These are phyloP conservation scores for Candida parachauliodes DNA, from an alignment of 805 yeast species.

Conservation along the genomic window DNA sequence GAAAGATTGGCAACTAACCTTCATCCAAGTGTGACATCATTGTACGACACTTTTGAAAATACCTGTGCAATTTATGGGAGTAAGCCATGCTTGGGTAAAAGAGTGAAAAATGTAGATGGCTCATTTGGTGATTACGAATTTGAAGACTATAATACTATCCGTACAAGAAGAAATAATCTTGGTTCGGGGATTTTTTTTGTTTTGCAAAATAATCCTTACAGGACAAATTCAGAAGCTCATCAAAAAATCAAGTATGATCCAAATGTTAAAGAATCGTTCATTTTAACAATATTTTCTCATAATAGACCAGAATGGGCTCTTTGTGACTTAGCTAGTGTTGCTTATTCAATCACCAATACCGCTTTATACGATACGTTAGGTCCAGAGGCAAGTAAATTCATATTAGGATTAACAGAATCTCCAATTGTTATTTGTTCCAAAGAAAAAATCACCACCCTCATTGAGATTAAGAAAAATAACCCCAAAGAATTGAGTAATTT, in stretches of 20 bases:
- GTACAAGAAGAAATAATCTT: conserved; percentile 24
- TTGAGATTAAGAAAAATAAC: conserved; percentile 39
- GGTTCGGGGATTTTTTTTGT: conserved; percentile 37
- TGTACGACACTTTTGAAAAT: conserved; percentile 42
- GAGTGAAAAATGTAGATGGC: conserved; percentile 27
- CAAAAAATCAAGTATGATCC: conserved; percentile 7
- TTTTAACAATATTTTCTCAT: conserved; percentile 29
- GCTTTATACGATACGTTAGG: conserved; percentile 41
- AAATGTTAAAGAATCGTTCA: conserved; percentile 18
- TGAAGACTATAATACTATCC: conserved; percentile 22
- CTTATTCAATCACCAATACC: conserved; percentile 32
- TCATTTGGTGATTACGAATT: conserved; percentile 29
- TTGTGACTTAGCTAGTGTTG: conserved; percentile 31
- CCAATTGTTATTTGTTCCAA: conserved; percentile 52
- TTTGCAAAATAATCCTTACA: conserved; percentile 31
- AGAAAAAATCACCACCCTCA: conserved; percentile 45
- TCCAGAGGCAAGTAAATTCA: conserved; percentile 27
- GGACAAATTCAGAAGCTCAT: conserved; percentile 17
- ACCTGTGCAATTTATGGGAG: conserved; percentile 35
- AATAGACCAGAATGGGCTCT: conserved; percentile 37
- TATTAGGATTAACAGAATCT: conserved; percentile 30
- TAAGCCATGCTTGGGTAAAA: conserved; percentile 44
- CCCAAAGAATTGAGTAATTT: conserved; percentile 34
- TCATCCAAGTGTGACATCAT: conserved; percentile 44
- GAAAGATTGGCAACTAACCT: conserved; percentile 28